Percentiles rank a stretch among this genome's conserved stretches.
phyloP scores from a whole-genome alignment of 208 protist species.

The Leptomonas pyrrhocoris region DNA sequence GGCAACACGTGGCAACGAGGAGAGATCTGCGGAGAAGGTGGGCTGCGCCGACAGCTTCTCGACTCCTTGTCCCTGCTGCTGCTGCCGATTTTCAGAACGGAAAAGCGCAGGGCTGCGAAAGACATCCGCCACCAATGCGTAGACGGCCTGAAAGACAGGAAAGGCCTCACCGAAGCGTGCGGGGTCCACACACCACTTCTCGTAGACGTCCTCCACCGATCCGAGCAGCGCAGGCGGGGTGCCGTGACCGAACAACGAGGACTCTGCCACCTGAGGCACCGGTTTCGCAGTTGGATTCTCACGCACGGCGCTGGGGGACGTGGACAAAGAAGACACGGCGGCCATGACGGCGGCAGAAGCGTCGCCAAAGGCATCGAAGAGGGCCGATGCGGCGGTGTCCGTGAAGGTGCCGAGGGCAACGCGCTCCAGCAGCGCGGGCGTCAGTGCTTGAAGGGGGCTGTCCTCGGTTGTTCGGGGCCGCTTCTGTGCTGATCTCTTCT shows the following conservation, averaged over 20 bases:
- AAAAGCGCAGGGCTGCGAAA: slow-evolving; percentile 22
- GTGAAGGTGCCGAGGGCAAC: slow-evolving; percentile 74
- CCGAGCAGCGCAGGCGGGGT: slow-evolving; percentile 8
- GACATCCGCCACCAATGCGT: slow-evolving; percentile 55
- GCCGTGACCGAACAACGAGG: not conserved
- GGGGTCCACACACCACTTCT: slow-evolving; percentile 45
- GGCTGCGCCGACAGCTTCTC: not conserved
- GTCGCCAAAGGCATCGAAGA: slow-evolving; percentile 46
- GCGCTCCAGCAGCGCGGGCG: slow-evolving; percentile 50
- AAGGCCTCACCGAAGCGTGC: slow-evolving; percentile 60
- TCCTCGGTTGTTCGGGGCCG: slow-evolving; percentile 7
- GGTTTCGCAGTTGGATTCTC: not conserved
- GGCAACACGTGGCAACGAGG: slow-evolving; percentile 43
- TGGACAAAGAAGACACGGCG: not conserved
- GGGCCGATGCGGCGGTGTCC: slow-evolving; percentile 38
- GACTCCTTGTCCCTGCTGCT: not conserved
- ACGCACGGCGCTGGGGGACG: not conserved
- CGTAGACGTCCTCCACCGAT: slow-evolving; percentile 39
- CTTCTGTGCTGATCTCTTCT: slow-evolving; percentile 1
- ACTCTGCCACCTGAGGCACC: slow-evolving; percentile 2
- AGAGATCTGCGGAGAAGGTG: not conserved
- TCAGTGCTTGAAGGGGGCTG: slow-evolving; percentile 16
- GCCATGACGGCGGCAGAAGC: slow-evolving; percentile 12
- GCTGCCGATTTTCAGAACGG: not conserved
- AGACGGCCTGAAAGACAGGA: slow-evolving; percentile 58